phyloP scores from a whole-genome alignment of 306 rosid genomes.

The Cicer judaicum region DNA sequence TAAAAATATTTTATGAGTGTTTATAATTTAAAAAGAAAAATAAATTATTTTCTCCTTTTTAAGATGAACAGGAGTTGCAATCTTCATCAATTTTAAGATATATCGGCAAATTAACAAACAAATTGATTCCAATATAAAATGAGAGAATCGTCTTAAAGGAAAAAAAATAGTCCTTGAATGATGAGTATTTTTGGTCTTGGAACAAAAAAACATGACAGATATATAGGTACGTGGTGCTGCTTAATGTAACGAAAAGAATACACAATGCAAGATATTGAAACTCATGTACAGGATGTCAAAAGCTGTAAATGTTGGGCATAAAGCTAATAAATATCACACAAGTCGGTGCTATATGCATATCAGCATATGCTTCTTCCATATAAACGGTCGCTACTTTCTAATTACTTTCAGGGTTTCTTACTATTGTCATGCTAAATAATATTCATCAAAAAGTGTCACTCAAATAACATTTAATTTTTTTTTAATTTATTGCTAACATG shows the following conservation, averaged over 20 bases:
- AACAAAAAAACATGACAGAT: slow-evolving; percentile 34
- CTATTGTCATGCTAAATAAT: too few species aligned
- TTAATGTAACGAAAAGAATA: slow-evolving; percentile 28
- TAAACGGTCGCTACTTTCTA: not conserved
- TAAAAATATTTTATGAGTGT: too few species aligned
- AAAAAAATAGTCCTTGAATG: not conserved
- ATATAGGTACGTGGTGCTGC: slow-evolving; percentile 29
- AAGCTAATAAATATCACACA: slow-evolving; percentile 33
- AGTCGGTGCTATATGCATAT: slow-evolving; percentile 49
- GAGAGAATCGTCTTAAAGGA: not conserved
- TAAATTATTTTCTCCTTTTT: not conserved
- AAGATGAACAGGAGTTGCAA: too few species aligned
- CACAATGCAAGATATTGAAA: slow-evolving; percentile 44
- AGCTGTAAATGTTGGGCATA: slow-evolving; percentile 42
- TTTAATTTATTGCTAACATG: too few species aligned
- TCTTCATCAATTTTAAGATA: too few species aligned
- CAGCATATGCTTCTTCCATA: slow-evolving; percentile 8
- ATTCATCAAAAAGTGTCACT: too few species aligned
- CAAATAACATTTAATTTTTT: too few species aligned
- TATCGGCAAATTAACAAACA: not conserved
- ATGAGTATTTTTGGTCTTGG: not conserved
- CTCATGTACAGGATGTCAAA: slow-evolving; percentile 48
- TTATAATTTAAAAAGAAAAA: not conserved
- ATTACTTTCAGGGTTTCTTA: too few species aligned
- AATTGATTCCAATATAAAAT: not conserved